phyloP scores from a whole-genome alignment of 2,329 filamentous ascomycete genomes.

The Conoideocrella luteorostrata region DNA sequence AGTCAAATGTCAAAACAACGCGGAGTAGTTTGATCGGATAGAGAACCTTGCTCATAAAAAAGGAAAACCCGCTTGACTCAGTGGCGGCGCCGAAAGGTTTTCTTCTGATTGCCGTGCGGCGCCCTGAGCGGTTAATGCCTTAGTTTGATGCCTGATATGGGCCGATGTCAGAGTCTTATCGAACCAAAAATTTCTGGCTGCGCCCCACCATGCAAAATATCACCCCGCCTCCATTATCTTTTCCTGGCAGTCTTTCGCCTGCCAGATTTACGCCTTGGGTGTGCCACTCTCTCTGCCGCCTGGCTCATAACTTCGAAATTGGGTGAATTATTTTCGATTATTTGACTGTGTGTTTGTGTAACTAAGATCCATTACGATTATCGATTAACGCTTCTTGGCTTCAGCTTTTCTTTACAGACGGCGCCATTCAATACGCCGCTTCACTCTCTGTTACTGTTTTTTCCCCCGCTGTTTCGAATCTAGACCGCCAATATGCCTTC shows the following conservation, averaged over 20 bases:
- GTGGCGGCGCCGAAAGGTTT: constrained; percentile 3
- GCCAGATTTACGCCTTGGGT: constrained; percentile 1
- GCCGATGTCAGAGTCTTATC: constrained; percentile 13
- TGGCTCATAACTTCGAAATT: constrained; percentile 10
- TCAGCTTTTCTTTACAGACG: neutral
- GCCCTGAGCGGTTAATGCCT: constrained; percentile 21
- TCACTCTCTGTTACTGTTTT: constrained; percentile 1
- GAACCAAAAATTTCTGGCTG: constrained; percentile 28
- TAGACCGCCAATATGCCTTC: constrained; percentile 52
- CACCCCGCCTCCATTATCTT: constrained; percentile 29
- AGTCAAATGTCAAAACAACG: no score
- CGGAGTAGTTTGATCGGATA: neutral
- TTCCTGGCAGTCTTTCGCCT: constrained; percentile 6
- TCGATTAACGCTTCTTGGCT: neutral
- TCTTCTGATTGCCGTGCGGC: neutral
- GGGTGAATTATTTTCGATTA: constrained; percentile 11
- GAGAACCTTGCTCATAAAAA: neutral
- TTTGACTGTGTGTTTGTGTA: neutral
- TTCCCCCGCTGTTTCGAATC: constrained; percentile 8
- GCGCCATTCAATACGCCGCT: neutral
- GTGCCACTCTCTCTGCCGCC: constrained; percentile 14
- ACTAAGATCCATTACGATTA: neutral
- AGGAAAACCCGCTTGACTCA: no score
- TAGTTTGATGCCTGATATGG: constrained; percentile 29
- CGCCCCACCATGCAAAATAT: constrained; percentile 34